Evolutionary conservation across 2,329 filamentous ascomycete genomes (phyloP), one percentile per base, ranked within the genome.

Genomic region (Neofusicoccum ribis): DNA sequence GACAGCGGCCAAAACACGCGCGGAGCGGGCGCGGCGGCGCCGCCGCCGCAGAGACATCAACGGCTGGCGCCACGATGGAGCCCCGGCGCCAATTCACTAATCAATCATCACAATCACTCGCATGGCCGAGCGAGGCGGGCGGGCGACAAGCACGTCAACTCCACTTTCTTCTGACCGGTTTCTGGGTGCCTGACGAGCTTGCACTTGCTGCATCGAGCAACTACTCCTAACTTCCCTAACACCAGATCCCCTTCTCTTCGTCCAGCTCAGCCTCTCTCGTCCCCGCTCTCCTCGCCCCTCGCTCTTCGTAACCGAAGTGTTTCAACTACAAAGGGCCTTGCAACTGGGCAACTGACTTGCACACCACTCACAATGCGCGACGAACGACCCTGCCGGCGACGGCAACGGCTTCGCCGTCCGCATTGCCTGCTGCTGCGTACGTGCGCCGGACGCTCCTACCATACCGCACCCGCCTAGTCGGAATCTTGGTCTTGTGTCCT

Each of bases 91-190:
- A 47, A 59, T 41, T 41, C 39, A 59, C 54, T 59, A 59, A 59
- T 59, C 54, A 59, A 60, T 47, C 56, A 47, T 47, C 43, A 47
- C 56, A 60, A 60, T 60, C 56, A 60, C 56, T 44, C 43, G 56
- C 56, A 60, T 60, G 43, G 43, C 41, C 43, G 56, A 36, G 41
- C 56, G 43, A 23, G 41, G 27, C 37, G 14, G 37, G 43, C 56
- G 41, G 56, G 20, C 27, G 56, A 44, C 39, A 34, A 59, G 56
- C 56, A 60, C 43, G 56, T 60, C 56, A 60, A 60, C 56, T 60
- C 56, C 56, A 60, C 56, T 60, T 60, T 60, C 56, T 60, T 46
- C 56, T 60, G 56, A 60, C 56, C 56, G 56, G 56, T 60, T 60
- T 60, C 43, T 60, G 56, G 56, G 56, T 59, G 56, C 56, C 56